Percentiles rank a stretch among this genome's conserved stretches.
These are phyloP conservation scores for Willaertia magna DNA, from an alignment of 208 protist genomes.

Conservation along the genomic window DNA sequence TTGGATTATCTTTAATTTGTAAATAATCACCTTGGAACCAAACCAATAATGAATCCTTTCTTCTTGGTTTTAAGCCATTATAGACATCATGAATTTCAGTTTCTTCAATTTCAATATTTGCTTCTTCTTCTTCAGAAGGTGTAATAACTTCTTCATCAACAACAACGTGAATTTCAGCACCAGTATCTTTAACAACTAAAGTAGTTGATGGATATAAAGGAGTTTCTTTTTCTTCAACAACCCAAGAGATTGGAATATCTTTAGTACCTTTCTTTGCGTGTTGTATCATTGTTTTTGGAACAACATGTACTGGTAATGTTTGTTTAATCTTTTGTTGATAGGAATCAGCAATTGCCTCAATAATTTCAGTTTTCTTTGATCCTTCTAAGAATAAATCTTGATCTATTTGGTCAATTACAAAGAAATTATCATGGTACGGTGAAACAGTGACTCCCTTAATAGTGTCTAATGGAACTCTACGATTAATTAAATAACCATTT, in stretches of 20 bases:
- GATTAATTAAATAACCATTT: neutral
- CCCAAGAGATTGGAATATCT: neutral
- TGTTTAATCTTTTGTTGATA: neutral
- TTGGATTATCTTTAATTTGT: neutral
- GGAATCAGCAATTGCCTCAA: neutral
- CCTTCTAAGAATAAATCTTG: neutral
- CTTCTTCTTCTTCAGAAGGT: neutral
- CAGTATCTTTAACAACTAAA: neutral
- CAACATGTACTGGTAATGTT: neutral
- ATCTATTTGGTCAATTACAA: neutral
- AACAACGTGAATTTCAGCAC: neutral
- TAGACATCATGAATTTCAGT: neutral
- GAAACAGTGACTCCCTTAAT: neutral
- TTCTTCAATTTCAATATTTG: neutral
- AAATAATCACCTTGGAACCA: constrained; percentile 4
- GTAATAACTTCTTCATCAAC: neutral
- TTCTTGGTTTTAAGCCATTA: neutral
- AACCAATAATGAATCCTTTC: neutral
- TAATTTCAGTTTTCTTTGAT: constrained; percentile 7
- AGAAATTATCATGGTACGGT: neutral
- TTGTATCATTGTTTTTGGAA: neutral
- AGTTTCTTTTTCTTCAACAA: neutral
- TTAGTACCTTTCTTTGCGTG: neutral
- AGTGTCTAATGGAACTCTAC: neutral
- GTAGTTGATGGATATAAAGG: neutral